Evolutionary conservation across 2,329 filamentous ascomycete species (phyloP).

Genomic region (Penicillium corylophilum): DNA sequence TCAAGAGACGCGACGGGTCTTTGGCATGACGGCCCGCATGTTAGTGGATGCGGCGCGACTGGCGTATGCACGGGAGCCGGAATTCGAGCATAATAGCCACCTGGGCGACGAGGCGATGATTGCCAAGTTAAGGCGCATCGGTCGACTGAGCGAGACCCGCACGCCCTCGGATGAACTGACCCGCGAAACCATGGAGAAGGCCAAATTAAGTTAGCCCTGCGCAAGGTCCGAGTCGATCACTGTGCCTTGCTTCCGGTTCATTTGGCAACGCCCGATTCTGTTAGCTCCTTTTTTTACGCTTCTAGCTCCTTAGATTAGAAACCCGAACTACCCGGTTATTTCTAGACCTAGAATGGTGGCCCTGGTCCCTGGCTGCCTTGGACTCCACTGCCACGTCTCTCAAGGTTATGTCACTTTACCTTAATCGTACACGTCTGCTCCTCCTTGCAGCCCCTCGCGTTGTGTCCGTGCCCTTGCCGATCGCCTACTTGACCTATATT

Average conservation of each 20-base stretch:
- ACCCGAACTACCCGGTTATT: too few species aligned
- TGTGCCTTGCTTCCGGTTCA: not conserved
- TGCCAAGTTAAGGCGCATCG: constrained; percentile 53
- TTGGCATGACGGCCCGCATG: constrained; percentile 92
- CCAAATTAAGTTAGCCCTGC: constrained; percentile 42
- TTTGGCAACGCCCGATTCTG: constrained; percentile 1
- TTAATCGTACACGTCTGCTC: not conserved
- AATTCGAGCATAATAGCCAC: constrained; percentile 72
- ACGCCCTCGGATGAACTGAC: constrained; percentile 55
- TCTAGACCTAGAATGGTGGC: too few species aligned
- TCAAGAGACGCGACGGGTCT: constrained; percentile 71
- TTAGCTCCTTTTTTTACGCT: not conserved
- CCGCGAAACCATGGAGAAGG: constrained; percentile 50
- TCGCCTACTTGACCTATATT: not conserved
- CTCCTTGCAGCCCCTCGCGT: constrained; percentile 19
- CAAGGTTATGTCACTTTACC: not conserved
- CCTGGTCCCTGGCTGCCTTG: too few species aligned
- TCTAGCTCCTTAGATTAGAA: too few species aligned
- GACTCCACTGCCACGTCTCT: not conserved
- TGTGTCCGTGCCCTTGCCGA: constrained; percentile 12
- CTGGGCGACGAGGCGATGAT: constrained; percentile 69
- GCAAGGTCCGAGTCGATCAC: not conserved
- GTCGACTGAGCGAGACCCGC: constrained; percentile 54
- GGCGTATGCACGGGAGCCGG: constrained; percentile 77
- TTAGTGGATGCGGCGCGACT: constrained; percentile 83